phyloP scores from a whole-genome alignment of 805 yeast species.

The Candida morakotiae region DNA sequence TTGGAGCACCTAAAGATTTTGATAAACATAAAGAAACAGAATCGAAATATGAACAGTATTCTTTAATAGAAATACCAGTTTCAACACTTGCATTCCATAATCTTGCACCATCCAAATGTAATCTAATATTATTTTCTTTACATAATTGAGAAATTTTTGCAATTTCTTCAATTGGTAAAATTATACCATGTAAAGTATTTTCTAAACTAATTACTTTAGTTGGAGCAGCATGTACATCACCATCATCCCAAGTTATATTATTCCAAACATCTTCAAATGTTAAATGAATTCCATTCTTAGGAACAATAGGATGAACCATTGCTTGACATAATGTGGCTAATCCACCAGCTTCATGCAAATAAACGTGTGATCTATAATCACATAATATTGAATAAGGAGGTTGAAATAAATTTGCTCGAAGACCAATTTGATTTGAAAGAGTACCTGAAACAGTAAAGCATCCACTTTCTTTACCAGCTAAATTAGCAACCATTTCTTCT shows the following conservation, averaged over 20 bases:
- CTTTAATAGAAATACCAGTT: constrained; percentile 36
- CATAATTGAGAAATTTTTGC: constrained; percentile 32
- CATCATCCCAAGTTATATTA: constrained; percentile 38
- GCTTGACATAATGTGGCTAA: constrained; percentile 41
- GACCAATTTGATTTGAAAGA: constrained; percentile 37
- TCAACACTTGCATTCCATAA: constrained; percentile 41
- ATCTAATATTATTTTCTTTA: constrained; percentile 25
- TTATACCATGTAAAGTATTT: constrained; percentile 41
- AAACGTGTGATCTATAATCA: constrained; percentile 36
- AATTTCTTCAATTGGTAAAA: constrained; percentile 38
- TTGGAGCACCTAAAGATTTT: constrained; percentile 41
- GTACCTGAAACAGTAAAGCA: constrained; percentile 41
- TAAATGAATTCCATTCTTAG: constrained; percentile 30
- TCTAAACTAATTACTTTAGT: constrained; percentile 41
- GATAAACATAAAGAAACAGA: constrained; percentile 41
- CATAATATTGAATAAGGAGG: constrained; percentile 40
- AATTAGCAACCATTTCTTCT: constrained; percentile 28
- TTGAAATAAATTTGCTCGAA: constrained; percentile 35
- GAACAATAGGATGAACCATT: constrained; percentile 35
- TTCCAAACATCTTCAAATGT: constrained; percentile 35
- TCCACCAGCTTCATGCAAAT: constrained; percentile 39
- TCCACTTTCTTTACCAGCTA: constrained; percentile 39
- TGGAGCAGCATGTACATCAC: constrained; percentile 43
- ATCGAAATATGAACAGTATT: constrained; percentile 38
- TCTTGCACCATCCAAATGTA: constrained; percentile 43